Evolutionary conservation across 2,329 filamentous ascomycete genomes (phyloP).

Genomic region (Xylariaceae sp.): DNA sequence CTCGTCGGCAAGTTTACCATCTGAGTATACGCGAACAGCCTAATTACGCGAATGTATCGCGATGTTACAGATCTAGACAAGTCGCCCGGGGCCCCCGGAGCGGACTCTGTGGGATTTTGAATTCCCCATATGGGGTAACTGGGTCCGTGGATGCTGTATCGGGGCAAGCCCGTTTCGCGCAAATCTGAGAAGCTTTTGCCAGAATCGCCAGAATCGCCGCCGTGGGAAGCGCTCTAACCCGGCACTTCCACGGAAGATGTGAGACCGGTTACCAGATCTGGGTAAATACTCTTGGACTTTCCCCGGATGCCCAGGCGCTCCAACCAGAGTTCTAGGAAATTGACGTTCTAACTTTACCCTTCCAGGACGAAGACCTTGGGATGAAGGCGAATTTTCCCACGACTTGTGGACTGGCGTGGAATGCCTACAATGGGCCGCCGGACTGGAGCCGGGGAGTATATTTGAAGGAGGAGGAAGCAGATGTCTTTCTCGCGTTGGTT

Average conservation of each 20-base stretch:
- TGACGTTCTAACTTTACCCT: background rate
- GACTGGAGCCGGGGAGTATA: background rate
- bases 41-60: background rate
- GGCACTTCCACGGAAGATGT: too few species aligned
- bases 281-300: too few species aligned
- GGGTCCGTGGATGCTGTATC: background rate
- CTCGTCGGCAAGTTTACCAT: too few species aligned
- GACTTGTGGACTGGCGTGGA: background rate
- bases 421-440: background rate
- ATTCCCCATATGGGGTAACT: conserved; percentile 1
- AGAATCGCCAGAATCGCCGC: too few species aligned
- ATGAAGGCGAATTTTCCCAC: background rate
- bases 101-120: background rate
- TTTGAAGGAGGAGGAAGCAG: background rate
- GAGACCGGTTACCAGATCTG: background rate
- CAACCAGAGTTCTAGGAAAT: background rate
- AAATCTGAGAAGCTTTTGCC: background rate
- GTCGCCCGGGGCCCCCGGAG: too few species aligned
- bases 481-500: background rate
- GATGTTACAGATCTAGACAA: background rate
- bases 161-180: background rate
- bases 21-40: too few species aligned
- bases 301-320: background rate
- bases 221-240: too few species aligned
- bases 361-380: background rate